Evolutionary conservation across 2,329 filamentous ascomycete genomes (phyloP).

Genomic region (Phialocephala subalpina): DNA sequence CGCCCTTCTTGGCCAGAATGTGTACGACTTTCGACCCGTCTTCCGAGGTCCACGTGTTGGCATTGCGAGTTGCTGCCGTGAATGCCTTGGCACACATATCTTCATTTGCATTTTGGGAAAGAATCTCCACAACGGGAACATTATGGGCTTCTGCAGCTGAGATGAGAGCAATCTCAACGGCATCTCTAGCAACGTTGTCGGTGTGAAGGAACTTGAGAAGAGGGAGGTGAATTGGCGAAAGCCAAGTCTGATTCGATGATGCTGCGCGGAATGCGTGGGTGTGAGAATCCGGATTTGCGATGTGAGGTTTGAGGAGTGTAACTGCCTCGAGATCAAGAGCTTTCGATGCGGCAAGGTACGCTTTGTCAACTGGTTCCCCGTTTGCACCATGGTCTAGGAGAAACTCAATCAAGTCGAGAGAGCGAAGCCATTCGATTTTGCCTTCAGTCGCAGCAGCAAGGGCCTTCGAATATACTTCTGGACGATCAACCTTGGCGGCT

Average conservation of each 20-base stretch:
- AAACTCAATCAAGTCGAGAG: neutral
- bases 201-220: neutral
- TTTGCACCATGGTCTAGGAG: neutral
- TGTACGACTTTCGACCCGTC: neutral
- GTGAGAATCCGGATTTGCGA: neutral
- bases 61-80: neutral
- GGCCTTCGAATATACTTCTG: constrained; percentile 6
- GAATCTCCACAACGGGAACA: neutral
- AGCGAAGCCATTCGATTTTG: neutral
- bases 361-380: neutral
- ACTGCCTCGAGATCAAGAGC: constrained; percentile 6
- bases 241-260: neutral
- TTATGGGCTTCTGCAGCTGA: neutral
- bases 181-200: neutral
- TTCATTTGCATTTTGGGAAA: neutral
- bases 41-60: neutral
- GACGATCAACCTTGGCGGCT: neutral
- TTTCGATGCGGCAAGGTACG: neutral
- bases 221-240: neutral
- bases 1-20: neutral
- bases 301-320: constrained; percentile 1
- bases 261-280: constrained; percentile 1
- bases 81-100: neutral
- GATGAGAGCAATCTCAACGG: neutral
- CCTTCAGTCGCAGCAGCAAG: constrained; percentile 1